Percentiles rank a stretch among this genome's conserved stretches.
Conservation (phyloP, 2,329 filamentous ascomycete species). For the Fusarium sp. region DNA sequence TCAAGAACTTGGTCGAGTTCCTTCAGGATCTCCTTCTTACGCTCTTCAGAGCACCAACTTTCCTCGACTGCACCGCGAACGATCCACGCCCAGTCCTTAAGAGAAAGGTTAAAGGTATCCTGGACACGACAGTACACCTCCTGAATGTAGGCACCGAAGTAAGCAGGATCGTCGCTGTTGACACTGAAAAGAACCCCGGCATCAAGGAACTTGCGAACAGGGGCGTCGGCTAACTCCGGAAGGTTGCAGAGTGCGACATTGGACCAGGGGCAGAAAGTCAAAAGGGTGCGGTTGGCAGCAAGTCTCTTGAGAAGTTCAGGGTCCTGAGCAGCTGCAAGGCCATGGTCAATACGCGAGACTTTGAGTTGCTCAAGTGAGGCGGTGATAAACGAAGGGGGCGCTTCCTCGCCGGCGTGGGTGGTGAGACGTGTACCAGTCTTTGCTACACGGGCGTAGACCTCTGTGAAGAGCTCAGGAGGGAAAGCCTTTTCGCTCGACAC, state of each 20-base stretch:
- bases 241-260: conserved; percentile 65
- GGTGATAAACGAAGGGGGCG: conserved; percentile 73
- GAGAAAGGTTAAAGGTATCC: conserved; percentile 71
- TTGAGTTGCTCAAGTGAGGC: conserved; percentile 71
- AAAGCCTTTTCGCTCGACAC: conserved; percentile 72
- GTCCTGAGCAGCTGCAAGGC: conserved; percentile 73
- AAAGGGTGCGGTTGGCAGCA: conserved; percentile 66
- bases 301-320: conserved; percentile 67
- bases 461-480: conserved; percentile 69
- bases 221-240: conserved; percentile 53
- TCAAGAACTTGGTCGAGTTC: conserved; percentile 53
- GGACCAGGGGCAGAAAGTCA: conserved; percentile 79
- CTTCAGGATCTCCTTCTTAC: conserved; percentile 69
- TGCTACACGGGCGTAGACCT: conserved; percentile 64
- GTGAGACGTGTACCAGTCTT: conserved; percentile 70
- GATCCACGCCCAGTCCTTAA: conserved; percentile 75
- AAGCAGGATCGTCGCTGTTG: conserved; percentile 80
- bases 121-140: conserved; percentile 81
- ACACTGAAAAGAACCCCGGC: conserved; percentile 75
- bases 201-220: conserved; percentile 72
- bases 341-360: conserved; percentile 79
- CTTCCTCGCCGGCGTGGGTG: conserved; percentile 82
- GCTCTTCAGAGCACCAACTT: conserved; percentile 74
- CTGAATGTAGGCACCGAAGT: conserved; percentile 80
- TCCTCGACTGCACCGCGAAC: conserved; percentile 71